phyloP scores from a whole-genome alignment of 495 filamentous ascomycete genomes.

The Aspergillus diversus region DNA sequence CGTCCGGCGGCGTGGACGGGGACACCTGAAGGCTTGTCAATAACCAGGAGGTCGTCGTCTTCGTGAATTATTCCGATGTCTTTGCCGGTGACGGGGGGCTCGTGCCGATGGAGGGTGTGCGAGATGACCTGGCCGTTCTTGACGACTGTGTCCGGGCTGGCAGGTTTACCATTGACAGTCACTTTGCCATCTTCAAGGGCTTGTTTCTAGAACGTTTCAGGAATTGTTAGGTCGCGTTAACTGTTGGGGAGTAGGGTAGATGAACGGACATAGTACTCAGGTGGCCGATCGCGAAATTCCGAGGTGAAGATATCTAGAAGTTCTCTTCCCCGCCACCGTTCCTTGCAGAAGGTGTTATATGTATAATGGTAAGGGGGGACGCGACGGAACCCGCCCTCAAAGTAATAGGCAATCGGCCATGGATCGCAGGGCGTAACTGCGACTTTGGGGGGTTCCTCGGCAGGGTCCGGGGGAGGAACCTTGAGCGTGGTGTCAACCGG shows the following conservation, averaged over 20 bases:
- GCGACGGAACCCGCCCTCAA: conserved; percentile 77
- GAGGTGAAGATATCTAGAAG: conserved; percentile 79
- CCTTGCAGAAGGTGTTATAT: conserved; percentile 92
- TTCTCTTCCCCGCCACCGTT: conserved; percentile 79
- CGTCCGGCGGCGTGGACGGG: conserved; percentile 94
- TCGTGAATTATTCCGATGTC: conserved; percentile 85
- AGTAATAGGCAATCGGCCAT: conserved; percentile 61
- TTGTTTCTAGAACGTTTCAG: conserved; percentile 55
- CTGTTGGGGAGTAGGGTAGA: no score
- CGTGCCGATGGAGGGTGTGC: conserved; percentile 93
- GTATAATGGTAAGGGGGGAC: conserved; percentile 88
- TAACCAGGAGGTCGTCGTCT: conserved; percentile 87
- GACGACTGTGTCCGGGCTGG: conserved; percentile 57
- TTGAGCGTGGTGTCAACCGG: conserved; percentile 42
- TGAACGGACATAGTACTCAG: conserved; percentile 78
- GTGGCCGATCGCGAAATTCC: conserved; percentile 84
- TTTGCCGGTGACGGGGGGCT: conserved; percentile 84
- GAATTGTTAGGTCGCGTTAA: background rate
- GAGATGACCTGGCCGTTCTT: conserved; percentile 86
- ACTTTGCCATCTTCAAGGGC: conserved; percentile 81
- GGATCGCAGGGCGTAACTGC: conserved; percentile 65
- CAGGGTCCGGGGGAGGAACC: conserved; percentile 38
- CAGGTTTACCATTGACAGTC: conserved; percentile 70
- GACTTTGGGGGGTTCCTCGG: conserved; percentile 54
- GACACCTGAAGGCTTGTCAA: conserved; percentile 93